Percentiles rank a stretch among this genome's conserved stretches.
These are phyloP conservation scores for Citrullus amarus DNA, from an alignment of 306 rosid species.

Conservation along the genomic window DNA sequence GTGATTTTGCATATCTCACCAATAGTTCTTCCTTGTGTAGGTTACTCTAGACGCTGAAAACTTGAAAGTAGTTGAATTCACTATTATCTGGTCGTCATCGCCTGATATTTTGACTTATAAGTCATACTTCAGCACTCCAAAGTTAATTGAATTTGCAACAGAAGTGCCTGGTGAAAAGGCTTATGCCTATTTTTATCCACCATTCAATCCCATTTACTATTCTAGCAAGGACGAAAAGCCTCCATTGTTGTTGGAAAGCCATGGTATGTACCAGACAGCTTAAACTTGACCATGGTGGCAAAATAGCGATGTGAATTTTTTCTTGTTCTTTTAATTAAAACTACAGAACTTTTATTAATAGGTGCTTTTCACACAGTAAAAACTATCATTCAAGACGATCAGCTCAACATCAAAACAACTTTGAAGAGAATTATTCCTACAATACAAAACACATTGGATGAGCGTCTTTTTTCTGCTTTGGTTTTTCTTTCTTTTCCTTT, in stretches of 20 bases:
- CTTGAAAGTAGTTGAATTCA: slow-evolving; percentile 44
- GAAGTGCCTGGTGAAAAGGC: slow-evolving; percentile 83
- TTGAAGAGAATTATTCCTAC: background rate
- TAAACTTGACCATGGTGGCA: background rate
- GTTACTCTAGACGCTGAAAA: slow-evolving; percentile 47
- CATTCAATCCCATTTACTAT: slow-evolving; percentile 50
- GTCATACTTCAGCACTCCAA: slow-evolving; percentile 60
- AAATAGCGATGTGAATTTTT: background rate
- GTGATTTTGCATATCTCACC: background rate
- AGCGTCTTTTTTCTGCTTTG: background rate
- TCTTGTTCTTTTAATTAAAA: background rate
- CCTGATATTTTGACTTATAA: slow-evolving; percentile 55
- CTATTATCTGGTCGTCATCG: slow-evolving; percentile 74
- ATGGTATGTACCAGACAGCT: slow-evolving; percentile 40
- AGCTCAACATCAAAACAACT: background rate
- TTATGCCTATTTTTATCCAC: slow-evolving; percentile 79
- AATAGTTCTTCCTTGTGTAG: slow-evolving; percentile 21
- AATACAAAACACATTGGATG: background rate
- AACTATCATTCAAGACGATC: background rate
- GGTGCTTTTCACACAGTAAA: background rate
- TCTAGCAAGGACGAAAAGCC: slow-evolving; percentile 68
- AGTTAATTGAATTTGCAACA: slow-evolving; percentile 78
- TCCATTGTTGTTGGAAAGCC: slow-evolving; percentile 73
- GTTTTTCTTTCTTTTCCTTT: background rate
- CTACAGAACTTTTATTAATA: background rate